Evolutionary conservation across 495 filamentous ascomycete species (phyloP), one percentile per base, ranked within the genome.

Genomic region (Penicillium manginii): DNA sequence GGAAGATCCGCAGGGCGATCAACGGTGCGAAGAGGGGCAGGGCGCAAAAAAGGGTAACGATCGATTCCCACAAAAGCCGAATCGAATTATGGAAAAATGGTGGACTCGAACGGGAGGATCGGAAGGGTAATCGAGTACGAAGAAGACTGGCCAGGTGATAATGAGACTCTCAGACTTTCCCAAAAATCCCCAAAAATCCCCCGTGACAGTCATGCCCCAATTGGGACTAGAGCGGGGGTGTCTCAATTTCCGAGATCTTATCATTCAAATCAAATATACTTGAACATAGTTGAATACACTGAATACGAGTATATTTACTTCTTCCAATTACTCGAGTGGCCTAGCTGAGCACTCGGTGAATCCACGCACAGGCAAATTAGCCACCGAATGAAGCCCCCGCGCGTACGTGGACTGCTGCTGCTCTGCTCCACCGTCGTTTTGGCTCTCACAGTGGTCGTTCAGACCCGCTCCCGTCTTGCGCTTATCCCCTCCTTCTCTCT

Each of bases 351-450:
- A 29, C 26, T 29, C 26, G 3, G 8, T 17, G 40, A 43, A 17
- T 43, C 8, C 40, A 23, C 22, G 10, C 26, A 23, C 9, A 23
- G 18, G 4, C 26, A 22, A 17, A 1, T 9, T 9, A 14, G 11
- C 21, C 45, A 19, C 19, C 40, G 40, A n/a, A 43, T 43, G 40
- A 43, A 43, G 17, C 7, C 40, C 40, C 40, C 40, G 40, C 40
- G 40, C 40, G 14, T 47, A 47, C 45, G 45, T 47, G 45, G 19
- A 26, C 45, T 47, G 61, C 55, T 77, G 33, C 32, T 75, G 18
- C 39, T 76, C 67, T 73, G 62, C 68, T 81, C 77, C 66, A 72
- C 78, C 69, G 52, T 81, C 63, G 69, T 83, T 55, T 77, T 84
- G 74, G 81, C 81, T 48, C 54, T 77, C 69, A 74, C 75, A 53